Conservation (phyloP, 345 rosid species). For the Cochlearia excelsa region DNA sequence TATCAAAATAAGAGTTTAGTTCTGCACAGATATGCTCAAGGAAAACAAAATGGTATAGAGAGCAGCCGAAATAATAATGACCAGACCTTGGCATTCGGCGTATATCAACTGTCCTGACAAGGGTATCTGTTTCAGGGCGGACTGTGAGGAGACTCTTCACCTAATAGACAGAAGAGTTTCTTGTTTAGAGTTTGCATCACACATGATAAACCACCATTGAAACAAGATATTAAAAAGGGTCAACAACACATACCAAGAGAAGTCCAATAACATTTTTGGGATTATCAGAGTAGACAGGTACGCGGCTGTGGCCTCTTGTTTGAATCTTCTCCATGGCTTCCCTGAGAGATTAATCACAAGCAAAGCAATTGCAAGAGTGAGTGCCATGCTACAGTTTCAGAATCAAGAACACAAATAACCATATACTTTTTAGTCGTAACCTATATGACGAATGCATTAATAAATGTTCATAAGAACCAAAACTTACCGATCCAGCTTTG, state of each 20-base stretch:
- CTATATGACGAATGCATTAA: neutral
- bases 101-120: constrained; percentile 82
- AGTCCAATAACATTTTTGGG: constrained; percentile 87
- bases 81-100: constrained; percentile 85
- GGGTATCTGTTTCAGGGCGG: constrained; percentile 93
- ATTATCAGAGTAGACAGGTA: constrained; percentile 88
- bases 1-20: neutral
- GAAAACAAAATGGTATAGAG: neutral
- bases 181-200: constrained; percentile 3
- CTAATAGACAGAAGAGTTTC: constrained; percentile 38
- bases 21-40: neutral
- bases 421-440: neutral
- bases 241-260: constrained; percentile 62
- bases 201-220: constrained; percentile 7
- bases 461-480: constrained; percentile 2
- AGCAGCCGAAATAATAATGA: neutral
- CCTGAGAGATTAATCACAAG: constrained; percentile 44
- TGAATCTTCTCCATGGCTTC: constrained; percentile 90
- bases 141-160: constrained; percentile 96
- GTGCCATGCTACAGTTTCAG: constrained; percentile 5
- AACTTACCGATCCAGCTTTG: constrained; percentile 87
- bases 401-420: neutral
- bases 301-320: constrained; percentile 93
- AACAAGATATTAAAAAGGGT: constrained; percentile 14
- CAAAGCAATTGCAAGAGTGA: neutral